Percentiles rank a stretch among this genome's conserved stretches.
These are phyloP conservation scores for Rhynchosporium graminicola DNA, from an alignment of 2,329 filamentous ascomycete species.

Conservation along the genomic window DNA sequence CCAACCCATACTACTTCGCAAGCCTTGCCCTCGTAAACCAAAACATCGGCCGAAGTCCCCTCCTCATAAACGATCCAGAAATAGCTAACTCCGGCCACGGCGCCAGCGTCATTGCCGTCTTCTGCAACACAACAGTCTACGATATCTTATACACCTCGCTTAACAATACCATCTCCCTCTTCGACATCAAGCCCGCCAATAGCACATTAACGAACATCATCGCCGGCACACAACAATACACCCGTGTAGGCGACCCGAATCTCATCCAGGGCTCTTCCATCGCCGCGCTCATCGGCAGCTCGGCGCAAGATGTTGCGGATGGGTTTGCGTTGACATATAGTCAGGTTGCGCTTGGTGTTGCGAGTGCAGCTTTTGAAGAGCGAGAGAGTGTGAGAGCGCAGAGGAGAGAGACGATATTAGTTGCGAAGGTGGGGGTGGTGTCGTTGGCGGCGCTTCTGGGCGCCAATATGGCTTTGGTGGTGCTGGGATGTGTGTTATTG, in stretches of 20 bases:
- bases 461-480: not conserved
- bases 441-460: not conserved
- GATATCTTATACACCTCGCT: not conserved
- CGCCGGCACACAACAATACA: slow-evolving; percentile 1
- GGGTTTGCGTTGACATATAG: slow-evolving; percentile 4
- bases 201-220: slow-evolving; percentile 9
- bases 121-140: slow-evolving; percentile 9
- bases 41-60: not conserved
- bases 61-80: not conserved
- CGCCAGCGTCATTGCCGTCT: not conserved
- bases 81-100: not conserved
- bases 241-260: not conserved
- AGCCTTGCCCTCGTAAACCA: not conserved
- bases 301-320: not conserved
- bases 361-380: not conserved
- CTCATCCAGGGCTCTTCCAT: not conserved
- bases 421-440: not conserved
- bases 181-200: not conserved
- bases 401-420: not conserved
- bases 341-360: slow-evolving; percentile 1
- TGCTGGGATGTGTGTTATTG: not conserved
- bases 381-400: not conserved
- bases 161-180: slow-evolving; percentile 3
- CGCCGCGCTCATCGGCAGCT: not conserved
- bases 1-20: slow-evolving; percentile 6